Base-by-base conservation (phyloP, 768 basidiomycete species). In the Omphalotus guepiniiformis region DNA sequence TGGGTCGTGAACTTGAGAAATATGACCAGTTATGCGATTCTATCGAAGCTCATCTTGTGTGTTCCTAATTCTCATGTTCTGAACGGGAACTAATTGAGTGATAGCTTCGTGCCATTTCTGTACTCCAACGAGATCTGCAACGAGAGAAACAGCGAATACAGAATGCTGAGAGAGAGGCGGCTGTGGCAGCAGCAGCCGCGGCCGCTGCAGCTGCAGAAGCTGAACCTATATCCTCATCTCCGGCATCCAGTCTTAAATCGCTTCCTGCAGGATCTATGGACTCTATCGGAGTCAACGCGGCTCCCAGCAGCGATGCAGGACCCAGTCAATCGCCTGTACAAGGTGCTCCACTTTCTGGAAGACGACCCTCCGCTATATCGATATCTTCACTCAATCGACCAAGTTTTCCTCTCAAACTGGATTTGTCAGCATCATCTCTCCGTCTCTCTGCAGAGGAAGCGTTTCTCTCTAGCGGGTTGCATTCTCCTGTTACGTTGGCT, bases 1-100 rank as follows among this genome's bases (percentile, higher is more conserved):
- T 92, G 27, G 83, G 87, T 13, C 78, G 78, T 29, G 86, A 88
- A 57, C 69, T 89, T 3, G 86, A 90, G 59, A 83, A 78, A 57
- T 91, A 85, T 54, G 87, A 91, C 57, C 85, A 88, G 55, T 52
- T 89, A 4, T 88, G 86, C 56, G 89, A 92, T 58, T 70, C 80
- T 1, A 79, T 92, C 41, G 89, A 91, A 61, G 75, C 80, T 32
- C 79, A 81, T 43, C 55, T 92, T 53, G 88, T 81, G 62, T 62
- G 81, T 65, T 35, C 30, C 26, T 39, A 21, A 22, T 30, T 34
- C 41, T 37, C 18, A 35, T 34, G 30, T 11, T 19, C 16, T n/a
- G 48, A 12, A 11, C 9, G 3, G 13, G 9, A 26, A 29, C 32
- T 16, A 6, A 35, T 38, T 41, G 40, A 42, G 38, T 18, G 11